Percentiles rank a stretch among this genome's conserved stretches.
Evolutionary conservation across 176 grass and related monocot genomes (phyloP).

Genomic region (Lolium multiflorum): DNA sequence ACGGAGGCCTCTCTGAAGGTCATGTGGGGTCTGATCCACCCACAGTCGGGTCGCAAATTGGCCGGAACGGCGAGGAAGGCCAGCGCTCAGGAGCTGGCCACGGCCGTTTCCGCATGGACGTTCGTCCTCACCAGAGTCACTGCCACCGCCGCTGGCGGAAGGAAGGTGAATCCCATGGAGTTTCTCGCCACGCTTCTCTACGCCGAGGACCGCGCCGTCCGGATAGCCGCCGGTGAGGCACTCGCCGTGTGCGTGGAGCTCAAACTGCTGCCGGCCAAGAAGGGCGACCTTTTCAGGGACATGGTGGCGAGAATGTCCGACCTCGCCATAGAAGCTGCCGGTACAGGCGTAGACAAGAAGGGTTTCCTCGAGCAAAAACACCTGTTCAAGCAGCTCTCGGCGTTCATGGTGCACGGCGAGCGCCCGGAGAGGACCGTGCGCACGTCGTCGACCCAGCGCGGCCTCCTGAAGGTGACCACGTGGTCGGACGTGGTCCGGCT

Average conservation of each 20-base stretch:
- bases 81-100: background rate
- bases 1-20: constrained; percentile 73
- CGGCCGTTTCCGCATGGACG: background rate
- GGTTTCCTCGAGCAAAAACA: background rate
- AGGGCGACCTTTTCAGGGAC: background rate
- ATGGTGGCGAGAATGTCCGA: background rate
- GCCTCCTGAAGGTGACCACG: background rate
- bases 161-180: constrained; percentile 22
- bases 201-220: constrained; percentile 72
- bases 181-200: constrained; percentile 79
- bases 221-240: constrained; percentile 91
- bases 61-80: background rate
- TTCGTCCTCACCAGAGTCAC: background rate
- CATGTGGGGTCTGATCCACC: constrained; percentile 92
- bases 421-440: background rate
- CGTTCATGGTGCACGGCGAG: background rate
- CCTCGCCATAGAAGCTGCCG: background rate
- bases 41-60: constrained; percentile 76
- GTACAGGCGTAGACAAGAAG: background rate
- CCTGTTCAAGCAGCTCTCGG: background rate
- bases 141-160: background rate
- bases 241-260: constrained; percentile 75
- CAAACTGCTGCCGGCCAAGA: constrained; percentile 46
- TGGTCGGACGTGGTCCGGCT: background rate
- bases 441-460: background rate